These are phyloP conservation scores for Globisporangium alternatum DNA, from an alignment of 352 stramenopile genomes.

Conservation along the genomic window DNA sequence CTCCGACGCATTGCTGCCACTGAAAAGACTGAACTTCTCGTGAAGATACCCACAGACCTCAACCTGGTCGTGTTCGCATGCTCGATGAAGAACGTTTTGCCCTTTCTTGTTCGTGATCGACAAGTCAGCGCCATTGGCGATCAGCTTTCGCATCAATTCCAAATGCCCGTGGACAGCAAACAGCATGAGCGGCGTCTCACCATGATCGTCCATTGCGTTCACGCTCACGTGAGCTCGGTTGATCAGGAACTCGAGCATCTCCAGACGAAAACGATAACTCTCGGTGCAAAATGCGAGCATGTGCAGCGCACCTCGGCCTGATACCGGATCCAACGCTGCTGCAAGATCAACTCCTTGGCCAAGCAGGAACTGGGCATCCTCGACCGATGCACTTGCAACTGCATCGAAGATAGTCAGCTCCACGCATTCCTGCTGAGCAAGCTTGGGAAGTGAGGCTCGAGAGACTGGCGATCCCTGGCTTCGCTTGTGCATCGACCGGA, in stretches of 20 bases:
- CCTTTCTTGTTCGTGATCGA: slow-evolving; percentile 25
- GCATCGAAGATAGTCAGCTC: slow-evolving; percentile 50
- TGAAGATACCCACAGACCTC: slow-evolving; percentile 49
- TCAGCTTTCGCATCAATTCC: slow-evolving; percentile 36
- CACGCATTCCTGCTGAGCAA: neutral
- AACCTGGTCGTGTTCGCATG: slow-evolving; percentile 59
- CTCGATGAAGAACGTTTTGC: slow-evolving; percentile 53
- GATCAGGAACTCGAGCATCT: slow-evolving; percentile 59
- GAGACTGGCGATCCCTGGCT: slow-evolving; percentile 9
- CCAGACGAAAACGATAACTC: slow-evolving; percentile 34
- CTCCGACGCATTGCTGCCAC: neutral
- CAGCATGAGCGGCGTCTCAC: slow-evolving; percentile 51
- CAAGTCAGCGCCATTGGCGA: slow-evolving; percentile 27
- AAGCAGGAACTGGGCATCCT: slow-evolving; percentile 54
- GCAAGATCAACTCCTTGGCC: slow-evolving; percentile 37
- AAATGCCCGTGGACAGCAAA: slow-evolving; percentile 51
- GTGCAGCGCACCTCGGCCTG: slow-evolving; percentile 49
- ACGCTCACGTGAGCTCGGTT: slow-evolving; percentile 31
- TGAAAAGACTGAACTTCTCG: slow-evolving; percentile 13
- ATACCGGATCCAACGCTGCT: slow-evolving; percentile 32
- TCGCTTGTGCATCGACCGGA: slow-evolving; percentile 43
- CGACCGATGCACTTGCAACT: slow-evolving; percentile 49
- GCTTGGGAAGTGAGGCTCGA: neutral
- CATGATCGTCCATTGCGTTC: slow-evolving; percentile 35
- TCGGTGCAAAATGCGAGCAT: slow-evolving; percentile 57